Evolutionary conservation across 208 protist species (phyloP).

Genomic region (Trypanosoma avium): DNA sequence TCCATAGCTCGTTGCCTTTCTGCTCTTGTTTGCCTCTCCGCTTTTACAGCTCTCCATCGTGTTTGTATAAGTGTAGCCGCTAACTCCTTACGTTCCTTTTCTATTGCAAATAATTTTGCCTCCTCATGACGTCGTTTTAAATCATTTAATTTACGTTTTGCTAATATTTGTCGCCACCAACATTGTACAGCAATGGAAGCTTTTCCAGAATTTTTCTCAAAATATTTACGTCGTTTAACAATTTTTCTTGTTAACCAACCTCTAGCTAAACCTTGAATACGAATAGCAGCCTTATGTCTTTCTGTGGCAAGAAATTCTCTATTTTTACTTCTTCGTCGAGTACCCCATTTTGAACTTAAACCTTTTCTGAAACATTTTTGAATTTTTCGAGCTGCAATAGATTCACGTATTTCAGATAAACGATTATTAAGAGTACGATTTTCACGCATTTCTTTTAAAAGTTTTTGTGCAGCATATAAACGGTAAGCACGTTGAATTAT

Average conservation of each 20-base stretch:
- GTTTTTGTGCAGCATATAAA: slow-evolving; percentile 45
- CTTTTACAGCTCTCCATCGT: slow-evolving; percentile 47
- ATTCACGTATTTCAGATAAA: slow-evolving; percentile 41
- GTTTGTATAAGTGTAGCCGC: slow-evolving; percentile 69
- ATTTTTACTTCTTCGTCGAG: background rate
- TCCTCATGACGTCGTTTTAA: slow-evolving; percentile 24
- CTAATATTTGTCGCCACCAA: slow-evolving; percentile 48
- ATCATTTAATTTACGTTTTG: slow-evolving; percentile 25
- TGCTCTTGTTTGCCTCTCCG: slow-evolving; percentile 20
- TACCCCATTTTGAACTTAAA: slow-evolving; percentile 31
- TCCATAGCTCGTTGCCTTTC: slow-evolving; percentile 20
- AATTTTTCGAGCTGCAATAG: slow-evolving; percentile 51
- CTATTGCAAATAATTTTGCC: slow-evolving; percentile 13
- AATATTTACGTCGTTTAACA: slow-evolving; percentile 23
- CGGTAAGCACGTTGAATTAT: slow-evolving; percentile 71
- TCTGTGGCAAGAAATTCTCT: slow-evolving; percentile 26
- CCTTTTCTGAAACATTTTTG: slow-evolving; percentile 40
- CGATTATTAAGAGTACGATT: slow-evolving; percentile 21
- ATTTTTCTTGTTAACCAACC: slow-evolving; percentile 58
- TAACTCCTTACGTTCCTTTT: slow-evolving; percentile 32
- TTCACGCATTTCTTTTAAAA: slow-evolving; percentile 25
- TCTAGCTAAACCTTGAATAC: slow-evolving; percentile 68
- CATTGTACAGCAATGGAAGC: slow-evolving; percentile 49
- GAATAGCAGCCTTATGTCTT: slow-evolving; percentile 40
- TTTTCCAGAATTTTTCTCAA: slow-evolving; percentile 27